Evolutionary conservation across 192 early-diverging fungal genomes (phyloP), one percentile per base, ranked within the genome.

Genomic region (Jimgerdemannia flammicorona): DNA sequence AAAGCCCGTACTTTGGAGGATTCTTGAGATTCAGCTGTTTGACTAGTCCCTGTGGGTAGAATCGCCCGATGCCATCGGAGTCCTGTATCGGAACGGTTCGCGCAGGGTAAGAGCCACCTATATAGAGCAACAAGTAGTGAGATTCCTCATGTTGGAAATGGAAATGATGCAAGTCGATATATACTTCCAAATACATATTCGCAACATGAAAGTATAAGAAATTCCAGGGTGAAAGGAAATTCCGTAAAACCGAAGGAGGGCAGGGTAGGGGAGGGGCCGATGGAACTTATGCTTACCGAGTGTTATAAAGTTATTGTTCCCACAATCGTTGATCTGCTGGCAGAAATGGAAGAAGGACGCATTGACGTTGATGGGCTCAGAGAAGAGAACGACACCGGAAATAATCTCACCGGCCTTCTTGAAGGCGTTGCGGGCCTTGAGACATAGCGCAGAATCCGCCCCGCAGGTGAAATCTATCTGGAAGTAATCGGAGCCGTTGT

Each of bases 31-130:
- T 78, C 7, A 79, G 78, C 19, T 85, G 84, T 68, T 85, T 85
- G 8, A 85, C 41, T 9, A 81, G 67, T 7, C 79, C 67, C 72
- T 85, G 84, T 40, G 84, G 84, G 43, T 79, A 85, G 72, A 83
- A 73, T 14, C 82, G 41, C 4, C 70, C 72, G 59, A 81, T 71
- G n/a, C 76, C 78, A 44, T 85, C 84, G 3, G 70, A 44, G 66
- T 82, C 83, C 3, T 49, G 66, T 71, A 85, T 78, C 3, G 75
- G 40, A 68, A 79, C 73, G 11, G 77, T 74, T 64, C 78, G 70
- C 9, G 81, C 40, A 3, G 81, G 81, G 66, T 64, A 78, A 0
- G 81, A 79, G 29, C 76, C 75, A 39, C 84, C 82, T 64, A 74
- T 49, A 39, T 54, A 11, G 49, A 11, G 11, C 11, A 54, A 54